Base-by-base conservation (phyloP, 1,284 basidiomycete species). In the Ustilago bromivora region DNA sequence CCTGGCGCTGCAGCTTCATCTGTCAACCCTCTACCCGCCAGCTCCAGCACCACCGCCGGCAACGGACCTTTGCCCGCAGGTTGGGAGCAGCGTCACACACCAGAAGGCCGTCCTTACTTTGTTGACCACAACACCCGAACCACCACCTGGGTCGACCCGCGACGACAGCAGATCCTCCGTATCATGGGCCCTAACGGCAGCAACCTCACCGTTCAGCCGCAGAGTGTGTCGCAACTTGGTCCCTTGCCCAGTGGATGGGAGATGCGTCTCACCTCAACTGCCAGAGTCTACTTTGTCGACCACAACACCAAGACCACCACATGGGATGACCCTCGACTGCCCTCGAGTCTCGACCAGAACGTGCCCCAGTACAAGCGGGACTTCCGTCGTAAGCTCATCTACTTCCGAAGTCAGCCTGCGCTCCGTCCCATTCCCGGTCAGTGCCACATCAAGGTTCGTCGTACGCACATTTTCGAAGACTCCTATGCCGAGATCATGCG, bases 341-440 rank as follows among this genome's bases (percentile, higher is more conserved):
- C 94, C 1, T 92, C 91, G 9, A 88, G 88, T 74, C 89, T 96
- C 46, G 95, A 96, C 85, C 92, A 95, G 83, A 98, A 94, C 87
- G 96, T 98, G 19, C 97, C 97, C 47, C 96, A 99, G 88, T 99
- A 98, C 89, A 99, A 99, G 89, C 93, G 97, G 72, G 97, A 99
- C 89, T 99, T 99, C 89, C 90, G 96, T 80, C 89, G 96, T 82
- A 99, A 99, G 89, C 91, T 99, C 69, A 95, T 99, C 82, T 99
- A 99, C 89, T 99, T 99, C 91, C 91, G 97, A 74, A 95, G 93
- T 82, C 97, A 99, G 87, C 96, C 96, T 49, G 95, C 95, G 61
- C 92, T 99, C 89, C 91, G 96, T 70, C 88, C 88, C 36, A 87
- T 87, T 68, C 88, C 88, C 2, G 96, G 97, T 53, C 98, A 98